A percentile compares a stretch with the other conserved stretches of the same genome.
Conservation (phyloP, 2,329 filamentous ascomycete genomes). For the Incumbomyces delicatus region DNA sequence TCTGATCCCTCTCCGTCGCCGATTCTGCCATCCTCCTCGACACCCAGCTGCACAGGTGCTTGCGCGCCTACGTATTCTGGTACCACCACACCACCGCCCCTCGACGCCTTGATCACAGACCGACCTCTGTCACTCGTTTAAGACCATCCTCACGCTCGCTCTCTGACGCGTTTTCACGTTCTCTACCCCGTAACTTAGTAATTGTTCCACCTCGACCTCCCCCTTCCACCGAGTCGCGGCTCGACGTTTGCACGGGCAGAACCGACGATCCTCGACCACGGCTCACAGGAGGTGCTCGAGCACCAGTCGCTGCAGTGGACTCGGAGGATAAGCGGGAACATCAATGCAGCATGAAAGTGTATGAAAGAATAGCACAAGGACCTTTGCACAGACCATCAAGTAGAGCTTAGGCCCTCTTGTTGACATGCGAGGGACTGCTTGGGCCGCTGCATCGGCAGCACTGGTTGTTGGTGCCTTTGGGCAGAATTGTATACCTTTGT, state of each 20-base stretch:
- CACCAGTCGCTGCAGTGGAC: neutral
- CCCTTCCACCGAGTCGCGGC: neutral
- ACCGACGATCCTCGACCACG: too few species aligned
- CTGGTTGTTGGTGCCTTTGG: neutral
- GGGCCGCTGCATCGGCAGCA: slow-evolving; percentile 3
- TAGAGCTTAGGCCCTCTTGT: neutral
- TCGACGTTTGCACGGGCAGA: neutral
- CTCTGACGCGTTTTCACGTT: neutral
- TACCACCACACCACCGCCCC: neutral
- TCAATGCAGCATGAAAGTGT: slow-evolving; percentile 4
- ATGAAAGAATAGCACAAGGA: neutral
- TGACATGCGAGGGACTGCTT: slow-evolving; percentile 5
- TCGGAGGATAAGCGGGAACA: neutral
- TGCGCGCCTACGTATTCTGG: neutral
- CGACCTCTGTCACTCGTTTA: slow-evolving; percentile 6
- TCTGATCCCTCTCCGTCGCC: too few species aligned
- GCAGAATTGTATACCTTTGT: slow-evolving; percentile 52
- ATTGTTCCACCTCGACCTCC: neutral
- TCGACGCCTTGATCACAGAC: slow-evolving; percentile 2
- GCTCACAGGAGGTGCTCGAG: too few species aligned
- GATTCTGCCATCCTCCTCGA: neutral
- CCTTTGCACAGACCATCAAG: slow-evolving; percentile 1
- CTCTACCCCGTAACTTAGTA: neutral
- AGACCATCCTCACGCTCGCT: neutral
- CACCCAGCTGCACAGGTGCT: slow-evolving; percentile 3